A percentile compares a stretch with the other conserved stretches of the same genome.
These are phyloP conservation scores for Microthyrium microscopicum DNA, from an alignment of 2,329 filamentous ascomycete genomes.

Conservation along the genomic window DNA sequence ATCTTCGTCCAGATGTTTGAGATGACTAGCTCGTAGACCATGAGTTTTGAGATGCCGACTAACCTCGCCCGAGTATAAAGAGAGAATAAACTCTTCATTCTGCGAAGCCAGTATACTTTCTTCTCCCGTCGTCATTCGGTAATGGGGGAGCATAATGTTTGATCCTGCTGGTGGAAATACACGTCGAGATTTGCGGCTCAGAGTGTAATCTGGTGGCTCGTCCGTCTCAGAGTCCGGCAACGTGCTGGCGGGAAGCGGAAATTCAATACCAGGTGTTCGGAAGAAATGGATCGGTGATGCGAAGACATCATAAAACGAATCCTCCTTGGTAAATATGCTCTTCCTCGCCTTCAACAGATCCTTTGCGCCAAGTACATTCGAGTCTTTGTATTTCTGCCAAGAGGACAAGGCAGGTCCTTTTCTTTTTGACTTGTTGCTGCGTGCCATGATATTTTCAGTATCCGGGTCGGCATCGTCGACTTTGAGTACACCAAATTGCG, in stretches of 20 bases:
- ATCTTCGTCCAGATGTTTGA: conserved; percentile 1
- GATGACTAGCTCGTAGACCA: neutral
- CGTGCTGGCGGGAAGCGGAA: conserved; percentile 10
- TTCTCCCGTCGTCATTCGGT: conserved; percentile 23
- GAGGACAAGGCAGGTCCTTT: conserved; percentile 13
- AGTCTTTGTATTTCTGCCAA: conserved; percentile 16
- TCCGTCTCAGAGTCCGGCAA: neutral
- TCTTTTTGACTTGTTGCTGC: conserved; percentile 7
- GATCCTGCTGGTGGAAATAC: conserved; percentile 25
- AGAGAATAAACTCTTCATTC: conserved; percentile 22
- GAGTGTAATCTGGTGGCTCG: neutral
- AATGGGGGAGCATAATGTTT: conserved; percentile 23
- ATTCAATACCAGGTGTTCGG: conserved; percentile 22
- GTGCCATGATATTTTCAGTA: conserved; percentile 4
- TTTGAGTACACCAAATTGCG: neutral
- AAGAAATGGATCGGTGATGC: conserved; percentile 34
- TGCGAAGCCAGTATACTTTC: conserved; percentile 24
- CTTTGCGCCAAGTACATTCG: conserved; percentile 14
- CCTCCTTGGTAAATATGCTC: conserved; percentile 24
- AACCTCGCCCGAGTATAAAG: conserved; percentile 25
- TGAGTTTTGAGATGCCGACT: conserved; percentile 13
- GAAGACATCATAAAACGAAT: conserved; percentile 32
- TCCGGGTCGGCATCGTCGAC: neutral
- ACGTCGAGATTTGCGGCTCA: conserved; percentile 17
- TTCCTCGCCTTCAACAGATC: conserved; percentile 19